A percentile compares a stretch with the other conserved stretches of the same genome.
These are phyloP conservation scores for Cytospora piceicola DNA, from an alignment of 2,329 filamentous ascomycete genomes.

Conservation along the genomic window DNA sequence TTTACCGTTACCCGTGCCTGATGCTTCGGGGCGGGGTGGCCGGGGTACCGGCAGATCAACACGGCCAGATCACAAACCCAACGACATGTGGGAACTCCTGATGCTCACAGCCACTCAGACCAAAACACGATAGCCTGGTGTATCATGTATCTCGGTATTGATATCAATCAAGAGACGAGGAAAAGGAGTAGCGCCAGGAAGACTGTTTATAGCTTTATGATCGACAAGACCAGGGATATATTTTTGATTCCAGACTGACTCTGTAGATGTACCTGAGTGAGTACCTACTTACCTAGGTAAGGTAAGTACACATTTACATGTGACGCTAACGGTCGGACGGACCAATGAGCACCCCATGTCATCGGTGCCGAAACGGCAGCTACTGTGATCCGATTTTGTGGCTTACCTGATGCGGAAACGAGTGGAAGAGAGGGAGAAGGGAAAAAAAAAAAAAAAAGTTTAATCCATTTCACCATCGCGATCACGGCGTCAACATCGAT, in stretches of 20 bases:
- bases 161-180: not conserved
- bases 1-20: not conserved
- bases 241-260: not conserved
- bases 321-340: not conserved
- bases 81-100: not conserved
- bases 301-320: not conserved
- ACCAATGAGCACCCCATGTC: not conserved
- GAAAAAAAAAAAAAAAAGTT: not conserved
- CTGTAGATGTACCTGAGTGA: too few relatives aligned
- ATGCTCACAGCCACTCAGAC: not conserved
- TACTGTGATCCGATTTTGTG: not conserved
- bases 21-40: not conserved
- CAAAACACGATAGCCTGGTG: not conserved
- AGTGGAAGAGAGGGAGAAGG: not conserved
- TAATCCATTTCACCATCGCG: not conserved
- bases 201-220: not conserved
- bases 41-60: not conserved
- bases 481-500: not conserved
- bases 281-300: too few relatives aligned
- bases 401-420: constrained; percentile 1
- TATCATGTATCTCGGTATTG: not conserved
- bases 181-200: not conserved
- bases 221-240: not conserved
- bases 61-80: not conserved
- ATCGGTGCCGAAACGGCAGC: not conserved